Percentiles rank a stretch among this genome's conserved stretches.
Evolutionary conservation across 495 filamentous ascomycete species (phyloP).

Genomic region (Penicillium canescens): DNA sequence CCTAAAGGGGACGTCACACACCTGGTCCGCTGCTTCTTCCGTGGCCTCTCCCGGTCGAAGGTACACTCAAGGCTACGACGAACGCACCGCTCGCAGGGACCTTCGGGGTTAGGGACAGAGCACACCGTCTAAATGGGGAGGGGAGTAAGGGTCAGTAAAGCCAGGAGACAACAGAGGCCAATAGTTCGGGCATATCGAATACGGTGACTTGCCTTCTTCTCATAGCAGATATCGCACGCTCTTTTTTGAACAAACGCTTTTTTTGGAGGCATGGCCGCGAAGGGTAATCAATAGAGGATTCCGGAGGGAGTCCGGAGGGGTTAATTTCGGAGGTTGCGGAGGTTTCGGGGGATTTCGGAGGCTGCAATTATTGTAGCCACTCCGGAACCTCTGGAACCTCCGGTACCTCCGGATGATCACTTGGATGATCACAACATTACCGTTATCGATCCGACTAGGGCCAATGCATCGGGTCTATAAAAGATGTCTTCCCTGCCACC

Average conservation of each 20-base stretch:
- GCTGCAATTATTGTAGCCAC: too few relatives aligned
- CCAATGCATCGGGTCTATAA: too few relatives aligned
- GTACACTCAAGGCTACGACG: conserved; percentile 17
- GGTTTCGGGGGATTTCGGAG: too few relatives aligned
- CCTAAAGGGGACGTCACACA: background rate
- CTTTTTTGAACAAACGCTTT: conserved; percentile 3
- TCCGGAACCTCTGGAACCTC: too few relatives aligned
- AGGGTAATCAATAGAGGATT: too few relatives aligned
- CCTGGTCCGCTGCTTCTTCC: conserved; percentile 12
- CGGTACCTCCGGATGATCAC: too few relatives aligned
- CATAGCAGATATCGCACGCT: conserved; percentile 11
- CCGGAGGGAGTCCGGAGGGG: too few relatives aligned
- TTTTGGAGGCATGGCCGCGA: conserved; percentile 1
- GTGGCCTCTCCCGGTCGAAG: conserved; percentile 14
- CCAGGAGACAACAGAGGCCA: background rate
- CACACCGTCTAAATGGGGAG: conserved; percentile 6
- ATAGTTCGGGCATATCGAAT: background rate
- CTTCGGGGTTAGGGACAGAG: conserved; percentile 8
- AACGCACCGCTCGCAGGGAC: conserved; percentile 17
- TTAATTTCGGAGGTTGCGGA: too few relatives aligned
- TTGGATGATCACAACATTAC: too few relatives aligned
- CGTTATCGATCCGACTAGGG: too few relatives aligned
- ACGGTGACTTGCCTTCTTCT: conserved; percentile 1
- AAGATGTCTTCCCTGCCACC: too few relatives aligned
- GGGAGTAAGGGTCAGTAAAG: background rate